A percentile compares a stretch with the other conserved stretches of the same genome.
These are phyloP conservation scores for Hortiboletus campestris DNA, from an alignment of 768 basidiomycete genomes.

Conservation along the genomic window DNA sequence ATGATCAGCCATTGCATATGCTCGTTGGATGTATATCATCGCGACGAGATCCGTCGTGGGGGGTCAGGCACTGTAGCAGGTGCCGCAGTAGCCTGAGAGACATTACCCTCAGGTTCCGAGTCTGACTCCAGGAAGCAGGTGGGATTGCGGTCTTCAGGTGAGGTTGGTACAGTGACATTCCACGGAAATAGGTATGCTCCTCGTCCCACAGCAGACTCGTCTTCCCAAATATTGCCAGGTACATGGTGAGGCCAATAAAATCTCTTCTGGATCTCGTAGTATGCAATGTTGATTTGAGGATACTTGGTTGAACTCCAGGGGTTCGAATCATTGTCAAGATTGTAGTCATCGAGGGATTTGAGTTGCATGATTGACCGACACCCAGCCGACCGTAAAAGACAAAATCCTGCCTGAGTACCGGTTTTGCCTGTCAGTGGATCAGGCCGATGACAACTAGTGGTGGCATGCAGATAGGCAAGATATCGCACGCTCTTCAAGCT, in stretches of 20 bases:
- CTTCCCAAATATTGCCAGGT: neutral
- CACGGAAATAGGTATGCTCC: neutral
- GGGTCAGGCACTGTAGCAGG: neutral
- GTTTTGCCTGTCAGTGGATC: neutral
- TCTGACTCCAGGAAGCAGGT: too few relatives aligned
- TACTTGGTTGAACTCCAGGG: neutral
- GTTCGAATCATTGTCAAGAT: too few relatives aligned
- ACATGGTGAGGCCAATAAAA: neutral
- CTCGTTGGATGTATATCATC: neutral
- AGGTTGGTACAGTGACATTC: neutral
- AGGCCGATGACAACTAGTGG: neutral
- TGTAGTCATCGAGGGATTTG: neutral
- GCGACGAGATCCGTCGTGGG: fast-evolving
- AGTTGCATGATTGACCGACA: conserved; percentile 39
- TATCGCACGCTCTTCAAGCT: neutral
- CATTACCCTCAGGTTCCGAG: too few relatives aligned
- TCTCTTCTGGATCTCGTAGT: neutral
- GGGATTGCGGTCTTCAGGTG: neutral
- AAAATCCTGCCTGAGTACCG: neutral
- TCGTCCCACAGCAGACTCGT: neutral
- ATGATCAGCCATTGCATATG: neutral
- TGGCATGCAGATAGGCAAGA: neutral
- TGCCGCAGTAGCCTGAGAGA: too few relatives aligned
- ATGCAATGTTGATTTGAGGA: neutral
- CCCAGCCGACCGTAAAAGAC: neutral